Percentiles rank a stretch among this genome's conserved stretches.
Conservation (phyloP, 345 rosid species). For the Brassica napus region DNA sequence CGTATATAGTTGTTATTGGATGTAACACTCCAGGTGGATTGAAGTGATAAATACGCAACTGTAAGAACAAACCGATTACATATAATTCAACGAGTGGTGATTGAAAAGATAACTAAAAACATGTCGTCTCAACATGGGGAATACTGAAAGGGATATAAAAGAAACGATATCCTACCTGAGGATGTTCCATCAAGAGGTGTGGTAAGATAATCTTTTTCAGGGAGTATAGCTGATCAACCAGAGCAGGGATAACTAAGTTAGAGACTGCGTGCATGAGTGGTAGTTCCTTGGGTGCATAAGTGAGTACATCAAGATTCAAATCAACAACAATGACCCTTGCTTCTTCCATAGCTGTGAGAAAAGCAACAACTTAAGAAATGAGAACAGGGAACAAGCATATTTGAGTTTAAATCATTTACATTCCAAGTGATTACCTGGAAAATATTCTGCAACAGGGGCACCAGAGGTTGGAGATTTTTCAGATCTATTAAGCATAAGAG, state of each 20-base stretch:
- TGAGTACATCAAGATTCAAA: constrained; percentile 71
- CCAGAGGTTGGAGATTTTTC: constrained; percentile 43
- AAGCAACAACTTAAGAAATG: background rate
- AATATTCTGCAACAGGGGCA: constrained; percentile 69
- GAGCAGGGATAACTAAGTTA: constrained; percentile 68
- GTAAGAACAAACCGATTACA: constrained; percentile 35
- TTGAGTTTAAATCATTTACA: background rate
- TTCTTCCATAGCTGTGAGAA: constrained; percentile 63
- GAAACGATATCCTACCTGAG: constrained; percentile 49
- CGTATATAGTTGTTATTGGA: constrained; percentile 78
- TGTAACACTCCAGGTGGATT: constrained; percentile 71
- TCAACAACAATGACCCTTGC: constrained; percentile 65
- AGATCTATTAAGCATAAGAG: constrained; percentile 65
- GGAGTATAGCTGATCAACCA: constrained; percentile 72
- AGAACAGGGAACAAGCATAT: constrained; percentile 2
- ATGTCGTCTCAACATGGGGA: background rate
- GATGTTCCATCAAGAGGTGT: constrained; percentile 54
- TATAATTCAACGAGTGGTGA: background rate
- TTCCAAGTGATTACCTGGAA: constrained; percentile 60
- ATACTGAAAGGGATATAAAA: background rate
- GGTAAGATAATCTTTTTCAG: constrained; percentile 61
- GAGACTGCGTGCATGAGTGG: constrained; percentile 61
- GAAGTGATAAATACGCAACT: constrained; percentile 73
- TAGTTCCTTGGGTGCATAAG: constrained; percentile 73
- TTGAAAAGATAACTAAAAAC: background rate